A percentile compares a stretch with the other conserved stretches of the same genome.
These are phyloP conservation scores for Thermoascus crustaceus DNA, from an alignment of 2,329 filamentous ascomycete genomes.

Conservation along the genomic window DNA sequence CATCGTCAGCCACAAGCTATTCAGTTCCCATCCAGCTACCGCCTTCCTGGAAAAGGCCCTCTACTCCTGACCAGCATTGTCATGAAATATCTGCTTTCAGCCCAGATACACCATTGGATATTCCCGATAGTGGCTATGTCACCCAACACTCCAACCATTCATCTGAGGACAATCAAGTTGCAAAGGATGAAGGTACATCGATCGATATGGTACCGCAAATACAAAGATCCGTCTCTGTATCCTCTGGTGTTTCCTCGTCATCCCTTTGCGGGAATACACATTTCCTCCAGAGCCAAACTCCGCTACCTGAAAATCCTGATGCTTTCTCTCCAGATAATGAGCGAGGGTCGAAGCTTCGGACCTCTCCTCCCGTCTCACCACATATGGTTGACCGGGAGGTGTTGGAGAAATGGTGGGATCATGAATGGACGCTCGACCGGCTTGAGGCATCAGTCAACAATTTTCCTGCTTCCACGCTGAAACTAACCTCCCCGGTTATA, in stretches of 20 bases:
- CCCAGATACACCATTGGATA: constrained; percentile 29
- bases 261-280: no score
- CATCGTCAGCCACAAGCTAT: constrained; percentile 21
- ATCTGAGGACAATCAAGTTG: constrained; percentile 15
- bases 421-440: constrained; percentile 33
- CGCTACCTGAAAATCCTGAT: background rate
- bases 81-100: constrained; percentile 33
- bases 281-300: background rate
- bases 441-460: constrained; percentile 30
- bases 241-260: constrained; percentile 3
- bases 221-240: no score
- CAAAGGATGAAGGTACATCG: constrained; percentile 22
- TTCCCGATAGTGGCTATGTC: constrained; percentile 28
- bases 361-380: constrained; percentile 14
- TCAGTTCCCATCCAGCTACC: constrained; percentile 18
- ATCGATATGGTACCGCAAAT: no score
- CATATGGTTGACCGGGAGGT: constrained; percentile 20
- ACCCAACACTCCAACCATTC: constrained; percentile 22
- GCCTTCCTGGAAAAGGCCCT: constrained; percentile 18
- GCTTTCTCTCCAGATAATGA: constrained; percentile 1
- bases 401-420: constrained; percentile 27
- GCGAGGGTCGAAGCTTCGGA: constrained; percentile 9
- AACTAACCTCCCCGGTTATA: constrained; percentile 32
- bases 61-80: constrained; percentile 26
- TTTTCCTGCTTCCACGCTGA: constrained; percentile 27